phyloP scores from a whole-genome alignment of 805 yeast genomes.

The Clavispora santaluciae region DNA sequence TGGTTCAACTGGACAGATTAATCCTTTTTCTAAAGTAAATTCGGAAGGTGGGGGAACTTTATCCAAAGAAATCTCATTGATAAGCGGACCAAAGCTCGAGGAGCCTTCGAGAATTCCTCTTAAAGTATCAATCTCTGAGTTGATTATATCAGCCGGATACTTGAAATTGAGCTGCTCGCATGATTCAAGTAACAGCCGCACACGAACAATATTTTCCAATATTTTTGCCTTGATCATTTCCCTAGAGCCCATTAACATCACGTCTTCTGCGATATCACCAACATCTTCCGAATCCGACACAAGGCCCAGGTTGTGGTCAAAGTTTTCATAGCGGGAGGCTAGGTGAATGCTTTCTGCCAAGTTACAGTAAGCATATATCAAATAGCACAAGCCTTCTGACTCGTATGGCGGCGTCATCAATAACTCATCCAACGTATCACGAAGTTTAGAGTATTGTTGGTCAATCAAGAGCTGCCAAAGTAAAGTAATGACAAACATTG shows the following conservation, averaged over 20 bases:
- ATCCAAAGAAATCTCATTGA: not conserved
- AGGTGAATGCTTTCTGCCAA: slow-evolving; percentile 21
- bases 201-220: slow-evolving; percentile 4
- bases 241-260: slow-evolving; percentile 10
- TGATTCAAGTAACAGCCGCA: slow-evolving; percentile 9
- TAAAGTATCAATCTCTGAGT: not conserved
- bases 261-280: slow-evolving; percentile 16
- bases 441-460: slow-evolving; percentile 30
- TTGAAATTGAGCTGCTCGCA: slow-evolving; percentile 23
- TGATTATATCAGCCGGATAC: slow-evolving; percentile 18
- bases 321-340: slow-evolving; percentile 4
- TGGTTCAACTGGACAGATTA: not conserved
- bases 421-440: slow-evolving; percentile 32
- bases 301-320: slow-evolving; percentile 4
- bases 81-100: not conserved
- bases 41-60: not conserved
- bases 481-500: slow-evolving; percentile 35
- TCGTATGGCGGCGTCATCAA: slow-evolving; percentile 40
- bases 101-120: not conserved
- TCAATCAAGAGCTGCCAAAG: slow-evolving; percentile 40
- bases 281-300: slow-evolving; percentile 4
- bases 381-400: slow-evolving; percentile 38
- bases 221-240: slow-evolving; percentile 11
- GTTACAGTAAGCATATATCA: slow-evolving; percentile 28
- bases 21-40: not conserved